Percentiles rank a stretch among this genome's conserved stretches.
These are phyloP conservation scores for Rhodotorula graminis DNA, from an alignment of 768 basidiomycete genomes.

Conservation along the genomic window DNA sequence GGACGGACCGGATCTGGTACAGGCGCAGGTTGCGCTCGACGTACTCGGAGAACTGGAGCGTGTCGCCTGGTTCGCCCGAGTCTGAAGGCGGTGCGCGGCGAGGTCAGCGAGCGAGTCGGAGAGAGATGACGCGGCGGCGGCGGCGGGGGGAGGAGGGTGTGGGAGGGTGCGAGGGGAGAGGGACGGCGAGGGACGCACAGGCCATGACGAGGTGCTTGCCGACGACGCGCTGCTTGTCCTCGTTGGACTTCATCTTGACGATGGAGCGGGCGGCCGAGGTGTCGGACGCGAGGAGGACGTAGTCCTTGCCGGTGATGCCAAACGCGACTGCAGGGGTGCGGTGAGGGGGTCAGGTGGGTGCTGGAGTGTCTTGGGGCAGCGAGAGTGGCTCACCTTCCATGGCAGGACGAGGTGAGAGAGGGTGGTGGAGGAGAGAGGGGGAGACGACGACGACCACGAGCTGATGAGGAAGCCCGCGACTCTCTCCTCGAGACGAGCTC, in stretches of 20 bases:
- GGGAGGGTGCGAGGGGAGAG: not conserved
- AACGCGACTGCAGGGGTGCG: conserved; percentile 27
- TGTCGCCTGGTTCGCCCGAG: conserved; percentile 64
- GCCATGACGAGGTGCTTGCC: conserved; percentile 91
- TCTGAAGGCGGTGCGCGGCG: conserved; percentile 1
- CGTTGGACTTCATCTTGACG: conserved; percentile 94
- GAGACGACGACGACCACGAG: too few species aligned
- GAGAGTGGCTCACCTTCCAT: too few species aligned
- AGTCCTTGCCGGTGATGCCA: conserved; percentile 48
- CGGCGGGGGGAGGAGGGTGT: not conserved
- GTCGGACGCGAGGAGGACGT: conserved; percentile 86
- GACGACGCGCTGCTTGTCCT: conserved; percentile 91
- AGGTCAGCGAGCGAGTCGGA: not conserved
- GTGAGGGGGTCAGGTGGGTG: too few species aligned
- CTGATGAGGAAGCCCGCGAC: too few species aligned
- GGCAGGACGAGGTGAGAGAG: too few species aligned
- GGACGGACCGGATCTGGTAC: conserved; percentile 77
- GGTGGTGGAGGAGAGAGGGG: too few species aligned
- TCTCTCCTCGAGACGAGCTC: too few species aligned
- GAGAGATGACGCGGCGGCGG: conserved; percentile 27
- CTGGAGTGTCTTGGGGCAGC: too few species aligned
- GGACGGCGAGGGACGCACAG: conserved; percentile 43
- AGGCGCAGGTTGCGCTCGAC: conserved; percentile 92
- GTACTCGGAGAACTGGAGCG: conserved; percentile 91
- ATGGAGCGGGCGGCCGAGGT: conserved; percentile 83